These are phyloP conservation scores for Coniochaeta hoffmannii DNA, from an alignment of 2,329 filamentous ascomycete species.

Conservation along the genomic window DNA sequence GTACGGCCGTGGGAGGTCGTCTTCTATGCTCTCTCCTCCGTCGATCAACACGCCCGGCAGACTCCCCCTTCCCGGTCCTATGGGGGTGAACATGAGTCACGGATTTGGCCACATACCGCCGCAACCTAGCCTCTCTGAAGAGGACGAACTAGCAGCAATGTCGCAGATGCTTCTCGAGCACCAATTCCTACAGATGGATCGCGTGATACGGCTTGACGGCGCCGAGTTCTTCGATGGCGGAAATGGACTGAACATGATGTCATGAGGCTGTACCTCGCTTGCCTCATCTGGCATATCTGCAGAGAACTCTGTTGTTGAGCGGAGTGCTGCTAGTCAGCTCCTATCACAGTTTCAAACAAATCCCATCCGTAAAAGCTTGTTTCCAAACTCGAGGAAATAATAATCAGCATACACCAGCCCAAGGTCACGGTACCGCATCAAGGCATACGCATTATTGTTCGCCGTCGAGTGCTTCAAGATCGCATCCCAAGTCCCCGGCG, in stretches of 20 bases:
- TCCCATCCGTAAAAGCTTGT: constrained; percentile 25
- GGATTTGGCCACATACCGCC: background rate
- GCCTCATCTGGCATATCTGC: no score
- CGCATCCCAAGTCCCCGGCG: constrained; percentile 8
- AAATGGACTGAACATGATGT: background rate
- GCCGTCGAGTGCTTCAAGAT: constrained; percentile 14
- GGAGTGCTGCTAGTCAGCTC: no score
- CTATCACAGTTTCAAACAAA: constrained; percentile 3
- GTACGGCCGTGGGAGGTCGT: background rate
- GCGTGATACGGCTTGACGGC: background rate
- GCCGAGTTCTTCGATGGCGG: background rate
- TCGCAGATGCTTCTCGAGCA: background rate
- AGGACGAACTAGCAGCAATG: background rate
- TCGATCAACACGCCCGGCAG: background rate
- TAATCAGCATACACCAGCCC: constrained; percentile 35
- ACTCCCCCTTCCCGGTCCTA: background rate
- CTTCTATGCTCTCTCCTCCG: background rate
- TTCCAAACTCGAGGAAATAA: constrained; percentile 32
- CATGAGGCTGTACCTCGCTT: background rate
- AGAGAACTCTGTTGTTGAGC: no score
- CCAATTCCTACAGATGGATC: background rate
- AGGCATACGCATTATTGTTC: constrained; percentile 8
- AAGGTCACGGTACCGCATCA: constrained; percentile 10
- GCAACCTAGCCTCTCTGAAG: background rate
- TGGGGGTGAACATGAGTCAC: background rate